Base-by-base conservation (phyloP, 1,139 yeast genomes). In the Suhomyces maxii region DNA sequence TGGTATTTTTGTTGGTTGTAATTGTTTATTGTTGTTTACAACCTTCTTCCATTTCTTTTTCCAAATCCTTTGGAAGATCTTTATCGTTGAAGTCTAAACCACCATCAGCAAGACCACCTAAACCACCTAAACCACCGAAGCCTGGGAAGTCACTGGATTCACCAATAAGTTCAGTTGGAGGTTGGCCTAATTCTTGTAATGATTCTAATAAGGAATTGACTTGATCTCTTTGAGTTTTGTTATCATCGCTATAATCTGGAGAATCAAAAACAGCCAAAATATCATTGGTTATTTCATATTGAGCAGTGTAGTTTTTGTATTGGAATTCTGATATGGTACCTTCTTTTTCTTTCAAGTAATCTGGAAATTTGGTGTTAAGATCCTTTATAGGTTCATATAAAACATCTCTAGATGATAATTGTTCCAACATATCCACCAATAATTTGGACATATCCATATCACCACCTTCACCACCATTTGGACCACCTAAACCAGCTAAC, bases 381-480 rank as follows among this genome's bases (percentile, higher is more conserved):
- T 89, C 96, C 59, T 84, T 86, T 68, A 93, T 79, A 2, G 98
- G 97, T 55, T 87, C 96, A 61, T 89, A 91, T 41, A 93, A 74
- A 30, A 91, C 89, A 48, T 86, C 95, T 63, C 89, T 91, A 7
- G 95, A 84, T 14, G 95, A 82, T 64, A 93, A 77, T 63, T 89
- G 95, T 51, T 84, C 86, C 59, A 93, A 76, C 84, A 91, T 84
- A 44, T 87, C 90, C 26, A 80, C 79, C 52, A 91, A 73, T 39
- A 91, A 73, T 52, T 83, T 82, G 44, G 86, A 78, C 76, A 73
- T 74, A 56, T 80, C 83, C 58, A 82, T 65, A 49, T 73, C 78
- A 26, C 79, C 85, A 8, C 63, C 76, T 2, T 63, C 71, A 11
- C 66, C 76, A 2, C 56, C 60, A 11, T 50, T 55, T 2, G 58